Evolutionary conservation across 352 stramenopile species (phyloP).

Genomic region (Globisporangium splendens): DNA sequence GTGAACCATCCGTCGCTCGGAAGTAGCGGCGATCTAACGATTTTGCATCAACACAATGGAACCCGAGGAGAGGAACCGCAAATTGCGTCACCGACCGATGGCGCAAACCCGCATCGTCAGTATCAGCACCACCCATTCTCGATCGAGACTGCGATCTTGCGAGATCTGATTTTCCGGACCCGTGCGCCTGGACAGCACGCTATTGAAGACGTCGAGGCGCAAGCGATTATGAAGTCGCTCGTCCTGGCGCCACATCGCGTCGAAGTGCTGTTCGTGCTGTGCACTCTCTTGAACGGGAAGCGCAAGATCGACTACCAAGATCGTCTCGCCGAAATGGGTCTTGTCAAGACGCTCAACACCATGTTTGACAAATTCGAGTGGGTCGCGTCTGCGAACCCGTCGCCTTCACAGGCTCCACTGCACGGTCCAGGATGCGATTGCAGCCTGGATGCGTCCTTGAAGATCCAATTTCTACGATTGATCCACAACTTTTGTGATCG

Average conservation of each 20-base stretch:
- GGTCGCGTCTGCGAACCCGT: conserved; percentile 40
- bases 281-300: conserved; percentile 93
- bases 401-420: conserved; percentile 48
- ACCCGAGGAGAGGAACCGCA: conserved; percentile 13
- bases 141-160: conserved; percentile 64
- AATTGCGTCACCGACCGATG: conserved; percentile 1
- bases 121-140: conserved; percentile 41
- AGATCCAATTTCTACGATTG: conserved; percentile 94
- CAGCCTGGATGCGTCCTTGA: conserved; percentile 92
- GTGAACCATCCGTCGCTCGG: conserved; percentile 45
- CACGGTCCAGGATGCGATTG: conserved; percentile 91
- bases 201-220: conserved; percentile 63
- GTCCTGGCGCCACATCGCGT: conserved; percentile 92
- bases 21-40: conserved; percentile 43
- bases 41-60: conserved; percentile 30
- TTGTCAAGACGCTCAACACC: conserved; percentile 88
- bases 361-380: conserved; percentile 96
- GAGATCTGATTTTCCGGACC: conserved; percentile 72
- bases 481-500: conserved; percentile 97
- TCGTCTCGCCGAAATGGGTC: conserved; percentile 77
- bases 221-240: conserved; percentile 92
- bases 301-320: conserved; percentile 93
- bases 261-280: conserved; percentile 96
- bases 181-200: conserved; percentile 44
- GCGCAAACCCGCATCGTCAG: conserved; percentile 19